Evolutionary conservation across 176 grass and related monocot genomes (phyloP).

Genomic region (Juncus inflexus): DNA sequence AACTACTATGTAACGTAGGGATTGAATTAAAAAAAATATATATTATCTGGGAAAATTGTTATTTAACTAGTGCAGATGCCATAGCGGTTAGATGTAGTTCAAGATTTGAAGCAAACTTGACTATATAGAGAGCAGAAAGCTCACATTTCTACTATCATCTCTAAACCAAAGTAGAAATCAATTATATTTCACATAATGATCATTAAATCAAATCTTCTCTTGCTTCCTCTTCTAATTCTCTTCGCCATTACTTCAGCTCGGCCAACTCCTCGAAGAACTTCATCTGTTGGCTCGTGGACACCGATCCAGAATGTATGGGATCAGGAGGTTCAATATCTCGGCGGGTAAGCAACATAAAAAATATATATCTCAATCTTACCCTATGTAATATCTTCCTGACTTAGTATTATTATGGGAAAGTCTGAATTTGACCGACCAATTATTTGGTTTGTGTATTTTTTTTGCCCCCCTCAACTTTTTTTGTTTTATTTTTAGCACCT

Average conservation of each 20-base stretch:
- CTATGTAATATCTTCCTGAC: no score
- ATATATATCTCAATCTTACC: no score
- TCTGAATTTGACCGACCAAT: no score
- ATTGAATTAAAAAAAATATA: no score
- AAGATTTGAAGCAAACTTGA: not conserved
- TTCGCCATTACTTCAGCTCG: not conserved
- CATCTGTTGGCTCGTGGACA: not conserved
- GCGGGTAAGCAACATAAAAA: no score
- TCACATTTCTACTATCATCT: not conserved
- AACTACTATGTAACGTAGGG: no score
- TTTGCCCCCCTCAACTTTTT: no score
- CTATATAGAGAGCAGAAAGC: not conserved
- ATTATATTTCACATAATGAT: not conserved
- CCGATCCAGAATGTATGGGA: not conserved
- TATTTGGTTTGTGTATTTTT: no score
- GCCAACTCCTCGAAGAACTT: not conserved
- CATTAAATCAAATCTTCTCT: not conserved
- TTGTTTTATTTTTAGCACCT: no score
- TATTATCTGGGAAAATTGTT: no score
- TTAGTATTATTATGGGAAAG: no score
- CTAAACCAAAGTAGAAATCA: not conserved
- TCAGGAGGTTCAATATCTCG: not conserved
- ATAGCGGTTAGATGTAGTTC: not conserved
- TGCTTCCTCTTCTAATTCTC: not conserved
- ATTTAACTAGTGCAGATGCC: no score